These are phyloP conservation scores for Aspergillus hortae DNA, from an alignment of 2,329 filamentous ascomycete genomes.

Conservation along the genomic window DNA sequence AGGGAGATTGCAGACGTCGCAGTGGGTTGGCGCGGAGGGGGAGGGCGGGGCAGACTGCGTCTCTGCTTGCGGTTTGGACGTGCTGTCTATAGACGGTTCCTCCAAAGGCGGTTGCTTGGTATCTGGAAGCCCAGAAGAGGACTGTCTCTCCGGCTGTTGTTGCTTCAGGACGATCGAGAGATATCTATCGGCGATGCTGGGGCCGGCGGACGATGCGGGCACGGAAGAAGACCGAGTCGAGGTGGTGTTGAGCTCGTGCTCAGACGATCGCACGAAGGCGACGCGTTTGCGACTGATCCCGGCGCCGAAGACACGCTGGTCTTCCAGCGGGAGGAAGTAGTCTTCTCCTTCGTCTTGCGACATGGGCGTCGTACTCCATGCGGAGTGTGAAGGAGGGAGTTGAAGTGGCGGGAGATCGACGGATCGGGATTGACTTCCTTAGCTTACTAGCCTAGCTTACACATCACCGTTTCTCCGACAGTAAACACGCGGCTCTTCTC, in stretches of 20 bases:
- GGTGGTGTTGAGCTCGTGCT: conserved; percentile 33
- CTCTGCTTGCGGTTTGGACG: not conserved
- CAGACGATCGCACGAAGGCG: conserved; percentile 55
- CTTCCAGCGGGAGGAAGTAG: conserved; percentile 56
- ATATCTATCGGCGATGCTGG: conserved; percentile 40
- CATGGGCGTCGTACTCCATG: no score
- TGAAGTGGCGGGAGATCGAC: conserved; percentile 22
- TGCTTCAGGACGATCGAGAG: conserved; percentile 43
- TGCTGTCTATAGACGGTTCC: not conserved
- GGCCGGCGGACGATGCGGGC: conserved; percentile 15
- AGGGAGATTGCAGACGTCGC: conserved; percentile 61
- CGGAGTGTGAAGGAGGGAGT: conserved; percentile 1
- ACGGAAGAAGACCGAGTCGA: conserved; percentile 22
- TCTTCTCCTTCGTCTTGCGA: conserved; percentile 47
- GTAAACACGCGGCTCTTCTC: not conserved
- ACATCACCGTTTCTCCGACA: not conserved
- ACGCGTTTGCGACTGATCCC: conserved; percentile 61
- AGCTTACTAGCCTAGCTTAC: not conserved
- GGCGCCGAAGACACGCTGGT: conserved; percentile 59
- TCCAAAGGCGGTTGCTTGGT: not conserved
- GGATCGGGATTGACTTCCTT: not conserved
- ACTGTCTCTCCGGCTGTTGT: not conserved
- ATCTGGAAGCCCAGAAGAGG: not conserved
- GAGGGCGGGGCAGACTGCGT: conserved; percentile 11
- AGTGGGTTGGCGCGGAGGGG: conserved; percentile 26